Percentiles rank a stretch among this genome's conserved stretches.
phyloP scores from a whole-genome alignment of 768 basidiomycete genomes.

The Filobasidium floriforme region DNA sequence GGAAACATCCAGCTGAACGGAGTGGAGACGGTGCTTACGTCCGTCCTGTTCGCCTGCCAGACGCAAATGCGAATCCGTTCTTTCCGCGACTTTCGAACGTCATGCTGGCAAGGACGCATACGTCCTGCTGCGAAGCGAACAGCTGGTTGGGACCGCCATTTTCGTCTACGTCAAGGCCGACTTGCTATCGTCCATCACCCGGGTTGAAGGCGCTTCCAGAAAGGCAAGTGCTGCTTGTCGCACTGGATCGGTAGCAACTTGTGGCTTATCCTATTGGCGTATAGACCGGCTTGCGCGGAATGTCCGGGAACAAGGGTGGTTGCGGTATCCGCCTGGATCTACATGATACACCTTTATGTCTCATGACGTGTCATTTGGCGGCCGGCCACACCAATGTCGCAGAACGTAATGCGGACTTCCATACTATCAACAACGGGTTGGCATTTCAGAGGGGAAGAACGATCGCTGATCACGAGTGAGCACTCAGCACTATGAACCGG shows the following conservation, averaged over 20 bases:
- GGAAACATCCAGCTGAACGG: neutral
- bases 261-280: too few relatives aligned
- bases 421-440: slow-evolving; percentile 72
- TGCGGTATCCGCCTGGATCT: slow-evolving; percentile 88
- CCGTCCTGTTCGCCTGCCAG: slow-evolving; percentile 37
- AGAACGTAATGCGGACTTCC: slow-evolving; percentile 86
- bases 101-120: slow-evolving; percentile 55
- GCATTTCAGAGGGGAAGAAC: slow-evolving; percentile 85
- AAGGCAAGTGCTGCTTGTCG: slow-evolving; percentile 60
- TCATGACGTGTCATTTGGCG: slow-evolving; percentile 89
- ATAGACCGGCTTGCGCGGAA: slow-evolving; percentile 59
- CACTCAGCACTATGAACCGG: slow-evolving; percentile 1
- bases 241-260: too few relatives aligned
- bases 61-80: slow-evolving; percentile 60
- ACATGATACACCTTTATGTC: slow-evolving; percentile 85
- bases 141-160: slow-evolving; percentile 93
- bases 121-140: slow-evolving; percentile 81
- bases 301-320: slow-evolving; percentile 80
- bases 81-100: slow-evolving; percentile 14
- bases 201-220: slow-evolving; percentile 83
- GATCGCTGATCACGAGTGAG: slow-evolving; percentile 83
- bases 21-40: neutral
- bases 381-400: slow-evolving; percentile 87
- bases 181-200: slow-evolving; percentile 69
- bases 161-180: slow-evolving; percentile 73